phyloP scores from a whole-genome alignment of 75 land plant species.

The Pinus tabuliformis region DNA sequence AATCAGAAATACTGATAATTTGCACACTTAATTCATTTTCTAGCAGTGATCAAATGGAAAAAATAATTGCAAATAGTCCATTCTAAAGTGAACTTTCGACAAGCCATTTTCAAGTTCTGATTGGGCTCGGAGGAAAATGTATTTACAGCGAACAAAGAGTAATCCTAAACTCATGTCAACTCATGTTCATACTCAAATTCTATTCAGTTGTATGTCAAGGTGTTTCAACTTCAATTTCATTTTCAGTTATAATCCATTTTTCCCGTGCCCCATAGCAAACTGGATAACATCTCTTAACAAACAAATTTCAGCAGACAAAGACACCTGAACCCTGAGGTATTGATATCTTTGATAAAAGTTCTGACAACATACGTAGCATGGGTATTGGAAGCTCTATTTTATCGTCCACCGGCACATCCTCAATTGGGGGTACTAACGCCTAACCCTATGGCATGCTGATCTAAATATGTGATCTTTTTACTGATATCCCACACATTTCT shows the following conservation, averaged over 20 bases:
- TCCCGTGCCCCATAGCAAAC: background rate
- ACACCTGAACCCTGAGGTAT: background rate
- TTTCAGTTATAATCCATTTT: background rate
- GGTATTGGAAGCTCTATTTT: background rate
- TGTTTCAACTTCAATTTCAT: background rate
- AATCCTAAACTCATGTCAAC: background rate
- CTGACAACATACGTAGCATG: background rate
- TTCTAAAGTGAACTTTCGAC: no score
- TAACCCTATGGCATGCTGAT: background rate
- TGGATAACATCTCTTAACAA: constrained; percentile 2
- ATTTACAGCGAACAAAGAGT: no score
- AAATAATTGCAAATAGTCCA: no score
- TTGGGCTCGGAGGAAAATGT: no score
- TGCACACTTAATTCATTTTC: background rate
- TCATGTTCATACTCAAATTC: no score
- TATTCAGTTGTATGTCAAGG: background rate
- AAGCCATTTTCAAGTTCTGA: no score
- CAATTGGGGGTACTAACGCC: background rate
- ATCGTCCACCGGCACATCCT: background rate
- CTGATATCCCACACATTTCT: background rate
- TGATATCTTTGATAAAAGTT: background rate
- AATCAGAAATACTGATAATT: background rate
- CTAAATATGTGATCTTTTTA: background rate
- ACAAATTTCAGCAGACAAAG: background rate
- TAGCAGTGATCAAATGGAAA: no score